Evolutionary conservation across 768 basidiomycete species (phyloP).

Genomic region (Gyrodon lividus): DNA sequence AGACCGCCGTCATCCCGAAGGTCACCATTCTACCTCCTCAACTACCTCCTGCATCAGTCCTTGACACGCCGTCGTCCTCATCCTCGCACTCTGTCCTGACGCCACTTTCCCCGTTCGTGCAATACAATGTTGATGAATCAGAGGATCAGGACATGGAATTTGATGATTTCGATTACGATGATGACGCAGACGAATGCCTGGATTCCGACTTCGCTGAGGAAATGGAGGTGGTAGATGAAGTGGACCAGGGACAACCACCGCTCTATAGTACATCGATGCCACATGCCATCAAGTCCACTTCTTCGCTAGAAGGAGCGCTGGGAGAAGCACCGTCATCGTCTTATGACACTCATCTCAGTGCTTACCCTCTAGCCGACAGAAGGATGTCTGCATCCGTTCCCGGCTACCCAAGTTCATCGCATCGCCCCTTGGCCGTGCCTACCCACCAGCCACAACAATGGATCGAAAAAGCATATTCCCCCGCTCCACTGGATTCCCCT

Average conservation of each 20-base stretch:
- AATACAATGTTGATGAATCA: conserved; percentile 8
- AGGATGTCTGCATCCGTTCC: conserved; percentile 33
- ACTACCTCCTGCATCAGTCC: conserved; percentile 21
- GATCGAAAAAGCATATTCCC: conserved; percentile 17
- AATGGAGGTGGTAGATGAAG: conserved; percentile 31
- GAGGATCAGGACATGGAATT: conserved; percentile 23
- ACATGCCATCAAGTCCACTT: conserved; percentile 31
- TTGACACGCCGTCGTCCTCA: conserved; percentile 31
- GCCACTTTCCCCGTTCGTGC: conserved; percentile 30
- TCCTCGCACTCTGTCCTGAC: conserved; percentile 34
- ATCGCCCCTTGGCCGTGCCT: conserved; percentile 8
- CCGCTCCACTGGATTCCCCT: conserved; percentile 2
- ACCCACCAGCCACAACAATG: conserved; percentile 14
- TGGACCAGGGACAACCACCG: conserved; percentile 7
- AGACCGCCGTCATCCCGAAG: conserved; percentile 27
- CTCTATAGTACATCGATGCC: conserved; percentile 22
- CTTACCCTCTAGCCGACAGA: conserved; percentile 23
- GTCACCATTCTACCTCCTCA: conserved; percentile 26
- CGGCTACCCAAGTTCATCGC: conserved; percentile 28
- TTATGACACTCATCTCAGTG: conserved; percentile 7
- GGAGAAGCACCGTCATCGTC: conserved; percentile 22
- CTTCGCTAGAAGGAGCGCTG: conserved; percentile 31
- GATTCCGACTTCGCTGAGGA: conserved; percentile 34
- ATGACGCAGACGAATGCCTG: conserved; percentile 28
- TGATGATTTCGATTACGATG: conserved; percentile 34